Conservation (phyloP, 1,284 basidiomycete species). For the Ganoderma lucidum region DNA sequence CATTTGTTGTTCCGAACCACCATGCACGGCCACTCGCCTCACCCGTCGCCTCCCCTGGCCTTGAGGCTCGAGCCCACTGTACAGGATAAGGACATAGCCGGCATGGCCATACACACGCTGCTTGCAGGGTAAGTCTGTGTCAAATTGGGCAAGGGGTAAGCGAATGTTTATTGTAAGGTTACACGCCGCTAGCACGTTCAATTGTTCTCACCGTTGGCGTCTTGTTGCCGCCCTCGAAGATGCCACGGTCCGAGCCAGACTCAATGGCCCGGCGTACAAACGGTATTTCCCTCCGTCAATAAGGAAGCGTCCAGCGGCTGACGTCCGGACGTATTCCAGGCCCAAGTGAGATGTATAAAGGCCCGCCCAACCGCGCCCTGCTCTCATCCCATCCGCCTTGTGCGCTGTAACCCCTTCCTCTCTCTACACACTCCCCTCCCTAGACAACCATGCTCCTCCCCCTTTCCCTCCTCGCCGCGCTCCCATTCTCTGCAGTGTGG, state of each 20-base stretch:
- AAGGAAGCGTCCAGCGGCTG: conserved; percentile 16
- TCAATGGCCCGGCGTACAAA: not conserved
- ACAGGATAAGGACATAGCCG: not conserved
- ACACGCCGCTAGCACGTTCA: conserved; percentile 4
- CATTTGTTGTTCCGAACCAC: not conserved
- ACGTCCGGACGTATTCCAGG: conserved; percentile 8
- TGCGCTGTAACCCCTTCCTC: conserved; percentile 5
- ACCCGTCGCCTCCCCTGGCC: not conserved
- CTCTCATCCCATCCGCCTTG: conserved; percentile 16
- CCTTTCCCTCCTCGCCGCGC: conserved; percentile 33
- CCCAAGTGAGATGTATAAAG: conserved; percentile 18
- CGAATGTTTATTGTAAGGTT: not conserved
- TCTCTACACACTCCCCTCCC: conserved; percentile 14
- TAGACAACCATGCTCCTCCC: conserved; percentile 36
- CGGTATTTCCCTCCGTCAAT: not conserved
- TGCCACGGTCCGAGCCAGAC: not conserved
- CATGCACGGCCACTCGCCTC: not conserved
- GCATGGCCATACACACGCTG: not conserved
- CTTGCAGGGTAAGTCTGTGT: not conserved
- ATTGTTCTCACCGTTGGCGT: not conserved
- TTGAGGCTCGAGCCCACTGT: not conserved
- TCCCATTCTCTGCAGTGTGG: conserved; percentile 37
- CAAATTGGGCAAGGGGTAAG: not conserved
- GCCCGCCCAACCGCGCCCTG: not conserved
- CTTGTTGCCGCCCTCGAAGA: not conserved